Conservation (phyloP, 1,139 yeast genomes). For the Suhomyces yuchorum region DNA sequence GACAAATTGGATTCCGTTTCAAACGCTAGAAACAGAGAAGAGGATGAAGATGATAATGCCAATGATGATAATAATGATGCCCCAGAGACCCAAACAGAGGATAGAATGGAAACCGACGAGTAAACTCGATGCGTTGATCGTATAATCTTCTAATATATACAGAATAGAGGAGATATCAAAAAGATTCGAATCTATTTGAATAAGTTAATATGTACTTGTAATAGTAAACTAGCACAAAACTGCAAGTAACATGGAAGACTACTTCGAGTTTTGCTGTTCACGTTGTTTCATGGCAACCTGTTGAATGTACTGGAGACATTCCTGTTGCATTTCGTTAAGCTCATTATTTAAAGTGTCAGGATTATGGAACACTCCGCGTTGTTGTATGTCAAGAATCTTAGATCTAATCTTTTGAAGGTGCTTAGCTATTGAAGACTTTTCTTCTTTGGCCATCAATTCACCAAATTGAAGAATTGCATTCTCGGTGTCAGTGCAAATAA, state of each 20-base stretch:
- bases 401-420: constrained; percentile 40
- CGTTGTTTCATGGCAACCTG: constrained; percentile 49
- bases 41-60: constrained; percentile 42
- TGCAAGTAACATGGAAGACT: not conserved
- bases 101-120: constrained; percentile 61
- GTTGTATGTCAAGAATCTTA: constrained; percentile 51
- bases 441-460: constrained; percentile 38
- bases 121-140: constrained; percentile 15
- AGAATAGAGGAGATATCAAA: constrained; percentile 6
- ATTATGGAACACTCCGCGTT: constrained; percentile 32
- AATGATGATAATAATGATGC: constrained; percentile 27
- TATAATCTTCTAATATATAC: constrained; percentile 12
- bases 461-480: constrained; percentile 52
- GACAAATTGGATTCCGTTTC: constrained; percentile 65
- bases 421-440: constrained; percentile 29
- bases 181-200: not conserved
- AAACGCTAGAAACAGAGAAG: constrained; percentile 50
- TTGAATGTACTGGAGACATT: constrained; percentile 53
- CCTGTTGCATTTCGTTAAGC: constrained; percentile 53
- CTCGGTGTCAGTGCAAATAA: constrained; percentile 58
- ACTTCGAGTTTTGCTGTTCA: constrained; percentile 3
- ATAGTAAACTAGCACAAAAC: not conserved
- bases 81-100: constrained; percentile 26
- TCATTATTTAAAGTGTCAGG: constrained; percentile 43
- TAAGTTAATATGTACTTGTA: not conserved